phyloP scores from a whole-genome alignment of 164 flowering plant species.

The Akebia trifoliata region DNA sequence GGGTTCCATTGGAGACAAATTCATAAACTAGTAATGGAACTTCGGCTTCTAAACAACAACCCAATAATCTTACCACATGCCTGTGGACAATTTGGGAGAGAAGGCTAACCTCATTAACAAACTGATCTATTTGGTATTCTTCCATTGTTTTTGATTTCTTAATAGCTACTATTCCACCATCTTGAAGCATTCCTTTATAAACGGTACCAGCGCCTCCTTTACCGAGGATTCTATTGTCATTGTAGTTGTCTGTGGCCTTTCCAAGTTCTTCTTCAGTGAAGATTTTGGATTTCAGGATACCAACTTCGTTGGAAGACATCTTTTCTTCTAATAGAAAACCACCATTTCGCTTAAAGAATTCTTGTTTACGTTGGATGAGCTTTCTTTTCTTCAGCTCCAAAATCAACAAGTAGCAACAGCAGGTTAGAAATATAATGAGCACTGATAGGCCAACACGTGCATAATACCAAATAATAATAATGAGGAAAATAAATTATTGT shows the following conservation, averaged over 20 bases:
- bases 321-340: too few species aligned
- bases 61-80: slow-evolving; percentile 19
- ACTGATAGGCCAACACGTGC: too few species aligned
- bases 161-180: slow-evolving; percentile 18
- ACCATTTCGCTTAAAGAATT: too few species aligned
- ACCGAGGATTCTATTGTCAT: slow-evolving; percentile 14
- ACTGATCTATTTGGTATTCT: slow-evolving; percentile 13
- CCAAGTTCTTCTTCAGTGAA: neutral
- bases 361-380: too few species aligned
- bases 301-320: too few species aligned
- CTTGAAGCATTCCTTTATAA: slow-evolving; percentile 14
- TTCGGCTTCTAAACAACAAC: slow-evolving; percentile 22
- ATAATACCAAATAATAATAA: too few species aligned
- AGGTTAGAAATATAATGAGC: too few species aligned
- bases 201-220: slow-evolving; percentile 17
- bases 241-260: slow-evolving; percentile 8
- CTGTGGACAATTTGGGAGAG: slow-evolving; percentile 21
- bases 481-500: too few species aligned
- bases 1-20: slow-evolving; percentile 17
- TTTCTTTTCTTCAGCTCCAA: too few species aligned
- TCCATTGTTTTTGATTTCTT: slow-evolving; percentile 20
- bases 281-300: too few species aligned
- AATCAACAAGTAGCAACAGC: too few species aligned
- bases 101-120: slow-evolving; percentile 22
- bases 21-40: slow-evolving; percentile 21